These are phyloP conservation scores for Rhizopogon vulgaris DNA, from an alignment of 768 basidiomycete genomes.

Conservation along the genomic window DNA sequence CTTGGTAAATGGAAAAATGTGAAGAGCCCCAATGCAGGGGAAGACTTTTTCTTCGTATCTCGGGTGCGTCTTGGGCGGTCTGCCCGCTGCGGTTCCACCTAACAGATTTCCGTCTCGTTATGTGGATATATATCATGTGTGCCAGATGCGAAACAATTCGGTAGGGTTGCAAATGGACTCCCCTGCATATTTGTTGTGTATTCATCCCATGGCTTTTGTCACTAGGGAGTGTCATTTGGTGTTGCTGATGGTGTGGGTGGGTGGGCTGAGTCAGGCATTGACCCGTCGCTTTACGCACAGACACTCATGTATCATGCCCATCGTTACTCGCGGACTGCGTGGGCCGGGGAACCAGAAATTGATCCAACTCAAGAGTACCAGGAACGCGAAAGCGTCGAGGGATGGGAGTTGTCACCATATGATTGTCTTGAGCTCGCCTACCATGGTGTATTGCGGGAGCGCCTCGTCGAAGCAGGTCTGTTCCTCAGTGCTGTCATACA, in stretches of 20 bases:
- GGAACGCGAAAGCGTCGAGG: constrained; percentile 56
- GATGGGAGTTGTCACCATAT: constrained; percentile 61
- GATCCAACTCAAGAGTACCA: constrained; percentile 73
- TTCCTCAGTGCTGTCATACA: constrained; percentile 11
- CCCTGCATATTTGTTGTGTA: constrained; percentile 6
- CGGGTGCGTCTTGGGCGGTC: constrained; percentile 40
- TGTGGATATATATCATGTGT: constrained; percentile 3
- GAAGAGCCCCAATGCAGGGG: constrained; percentile 39
- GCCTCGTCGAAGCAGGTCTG: constrained; percentile 46
- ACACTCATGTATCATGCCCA: constrained; percentile 85
- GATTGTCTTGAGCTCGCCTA: constrained; percentile 72
- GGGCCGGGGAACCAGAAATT: constrained; percentile 80
- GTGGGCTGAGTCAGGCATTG: constrained; percentile 79
- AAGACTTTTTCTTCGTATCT: constrained; percentile 64
- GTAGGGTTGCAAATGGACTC: constrained; percentile 40
- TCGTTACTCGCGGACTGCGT: constrained; percentile 62
- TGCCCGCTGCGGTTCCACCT: not conserved
- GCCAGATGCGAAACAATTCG: constrained; percentile 72
- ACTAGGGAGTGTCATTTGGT: constrained; percentile 73
- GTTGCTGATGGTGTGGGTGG: constrained; percentile 93
- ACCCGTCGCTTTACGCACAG: constrained; percentile 88
- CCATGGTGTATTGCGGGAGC: constrained; percentile 63
- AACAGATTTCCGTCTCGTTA: constrained; percentile 1
- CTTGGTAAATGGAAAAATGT: constrained; percentile 40
- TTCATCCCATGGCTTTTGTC: constrained; percentile 13